Evolutionary conservation across 1,139 yeast species (phyloP).

Genomic region (Suhomyces panamericanus): DNA sequence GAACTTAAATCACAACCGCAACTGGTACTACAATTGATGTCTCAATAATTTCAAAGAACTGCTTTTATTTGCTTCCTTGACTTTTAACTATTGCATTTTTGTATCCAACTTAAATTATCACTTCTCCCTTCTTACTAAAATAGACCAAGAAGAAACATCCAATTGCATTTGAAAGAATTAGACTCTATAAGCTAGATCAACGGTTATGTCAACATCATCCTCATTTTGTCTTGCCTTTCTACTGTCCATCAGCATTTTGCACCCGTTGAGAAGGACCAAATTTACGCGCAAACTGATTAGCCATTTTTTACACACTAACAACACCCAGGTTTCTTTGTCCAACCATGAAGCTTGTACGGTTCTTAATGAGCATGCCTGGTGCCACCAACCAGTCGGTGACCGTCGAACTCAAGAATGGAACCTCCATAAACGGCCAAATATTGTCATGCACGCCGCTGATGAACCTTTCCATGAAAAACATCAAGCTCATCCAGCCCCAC

Average conservation of each 20-base stretch:
- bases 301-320: not conserved
- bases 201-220: no score
- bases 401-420: constrained; percentile 88
- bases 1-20: no score
- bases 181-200: no score
- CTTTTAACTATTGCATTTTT: no score
- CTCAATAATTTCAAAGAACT: no score
- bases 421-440: constrained; percentile 48
- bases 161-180: no score
- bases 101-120: no score
- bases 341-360: constrained; percentile 53
- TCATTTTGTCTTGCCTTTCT: no score
- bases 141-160: no score
- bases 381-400: constrained; percentile 82
- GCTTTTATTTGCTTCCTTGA: no score
- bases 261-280: constrained; percentile 1
- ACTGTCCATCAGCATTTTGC: not conserved
- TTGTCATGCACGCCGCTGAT: constrained; percentile 86
- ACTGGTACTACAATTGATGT: no score
- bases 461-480: constrained; percentile 85
- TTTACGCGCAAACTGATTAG: constrained; percentile 5
- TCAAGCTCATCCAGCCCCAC: constrained; percentile 70
- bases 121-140: no score
- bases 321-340: not conserved
- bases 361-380: constrained; percentile 74